Percentiles rank a stretch among this genome's conserved stretches.
Evolutionary conservation across 106 monocot species (phyloP).

Genomic region (Acanthochlamys bracteata): DNA sequence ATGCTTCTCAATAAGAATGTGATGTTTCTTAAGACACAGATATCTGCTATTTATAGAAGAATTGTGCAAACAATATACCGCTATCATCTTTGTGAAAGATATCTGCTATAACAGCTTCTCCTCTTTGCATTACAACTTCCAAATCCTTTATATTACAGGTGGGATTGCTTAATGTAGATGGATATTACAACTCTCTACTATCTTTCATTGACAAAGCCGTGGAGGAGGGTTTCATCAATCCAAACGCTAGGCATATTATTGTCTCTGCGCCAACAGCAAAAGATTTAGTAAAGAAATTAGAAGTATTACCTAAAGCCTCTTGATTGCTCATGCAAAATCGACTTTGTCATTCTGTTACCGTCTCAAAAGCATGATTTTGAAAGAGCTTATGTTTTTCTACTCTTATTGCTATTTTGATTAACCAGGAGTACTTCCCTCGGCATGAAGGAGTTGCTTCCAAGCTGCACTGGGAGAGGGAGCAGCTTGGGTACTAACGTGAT

Average conservation of each 20-base stretch:
- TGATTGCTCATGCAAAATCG: too few species aligned
- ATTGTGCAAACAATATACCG: too few species aligned
- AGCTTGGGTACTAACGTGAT: slow-evolving; percentile 8
- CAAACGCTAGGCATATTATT: slow-evolving; percentile 37
- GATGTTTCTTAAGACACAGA: too few species aligned
- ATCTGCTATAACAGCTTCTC: too few species aligned
- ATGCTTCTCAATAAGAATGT: too few species aligned
- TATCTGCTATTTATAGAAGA: too few species aligned
- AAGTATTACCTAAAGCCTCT: slow-evolving; percentile 12
- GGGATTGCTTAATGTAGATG: slow-evolving; percentile 41
- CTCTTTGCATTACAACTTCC: not conserved
- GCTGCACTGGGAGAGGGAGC: slow-evolving; percentile 34
- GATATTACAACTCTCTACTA: slow-evolving; percentile 42
- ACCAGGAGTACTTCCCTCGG: slow-evolving; percentile 32
- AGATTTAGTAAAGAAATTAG: slow-evolving; percentile 38
- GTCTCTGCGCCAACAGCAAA: slow-evolving; percentile 38
- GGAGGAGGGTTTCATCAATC: slow-evolving; percentile 43
- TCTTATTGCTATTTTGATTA: not conserved
- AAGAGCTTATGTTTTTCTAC: not conserved
- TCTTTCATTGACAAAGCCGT: slow-evolving; percentile 51
- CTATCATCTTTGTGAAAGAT: too few species aligned
- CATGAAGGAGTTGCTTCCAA: slow-evolving; percentile 33
- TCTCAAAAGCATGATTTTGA: too few species aligned
- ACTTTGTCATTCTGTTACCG: too few species aligned
- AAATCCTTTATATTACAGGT: slow-evolving; percentile 13